Percentiles rank a stretch among this genome's conserved stretches.
Evolutionary conservation across 139 green algal genomes (phyloP).

Genomic region (Ettlia oleoabundans): DNA sequence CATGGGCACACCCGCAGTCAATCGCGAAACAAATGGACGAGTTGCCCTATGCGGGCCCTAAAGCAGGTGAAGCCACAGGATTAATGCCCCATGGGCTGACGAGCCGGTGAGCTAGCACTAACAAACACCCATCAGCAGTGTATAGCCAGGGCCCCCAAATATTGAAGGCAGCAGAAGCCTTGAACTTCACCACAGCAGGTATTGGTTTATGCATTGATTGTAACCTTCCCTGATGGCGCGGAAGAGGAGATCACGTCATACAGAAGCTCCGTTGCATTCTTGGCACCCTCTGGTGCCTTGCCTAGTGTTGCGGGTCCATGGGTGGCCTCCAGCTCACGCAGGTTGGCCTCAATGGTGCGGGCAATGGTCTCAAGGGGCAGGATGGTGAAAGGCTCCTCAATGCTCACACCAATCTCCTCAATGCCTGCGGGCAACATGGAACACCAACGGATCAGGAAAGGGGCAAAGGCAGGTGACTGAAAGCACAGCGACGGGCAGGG

Average conservation of each 20-base stretch:
- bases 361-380: constrained; percentile 49
- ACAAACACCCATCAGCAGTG: too few species aligned
- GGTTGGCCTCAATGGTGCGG: constrained; percentile 8
- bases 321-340: constrained; percentile 1
- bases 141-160: too few species aligned
- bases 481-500: too few species aligned
- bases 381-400: constrained; percentile 57
- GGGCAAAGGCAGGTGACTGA: too few species aligned
- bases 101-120: too few species aligned
- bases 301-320: background rate
- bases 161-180: background rate
- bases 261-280: background rate
- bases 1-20: too few species aligned
- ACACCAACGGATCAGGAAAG: too few species aligned
- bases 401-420: constrained; percentile 34
- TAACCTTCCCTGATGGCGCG: background rate
- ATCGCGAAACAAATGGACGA: too few species aligned
- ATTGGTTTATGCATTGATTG: background rate
- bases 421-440: constrained; percentile 16
- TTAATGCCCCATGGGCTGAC: too few species aligned
- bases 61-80: too few species aligned
- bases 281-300: background rate
- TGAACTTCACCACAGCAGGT: too few species aligned
- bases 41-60: too few species aligned
- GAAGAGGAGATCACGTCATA: background rate